phyloP scores from a whole-genome alignment of 345 rosid species.

The Balakata baccata region DNA sequence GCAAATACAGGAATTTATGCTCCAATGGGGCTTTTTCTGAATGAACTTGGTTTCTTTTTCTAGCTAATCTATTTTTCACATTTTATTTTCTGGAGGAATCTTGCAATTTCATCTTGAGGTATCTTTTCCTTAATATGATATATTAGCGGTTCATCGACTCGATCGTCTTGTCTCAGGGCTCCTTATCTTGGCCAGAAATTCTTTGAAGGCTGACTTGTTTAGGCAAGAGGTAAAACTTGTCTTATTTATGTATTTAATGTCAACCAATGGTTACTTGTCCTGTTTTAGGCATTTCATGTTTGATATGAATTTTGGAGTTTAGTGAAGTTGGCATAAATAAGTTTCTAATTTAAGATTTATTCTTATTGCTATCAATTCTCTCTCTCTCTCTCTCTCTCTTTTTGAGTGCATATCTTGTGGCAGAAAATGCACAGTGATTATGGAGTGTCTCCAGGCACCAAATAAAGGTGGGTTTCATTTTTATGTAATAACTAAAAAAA shows the following conservation, averaged over 20 bases:
- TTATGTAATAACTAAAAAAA: not conserved
- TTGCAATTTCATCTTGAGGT: constrained; percentile 11
- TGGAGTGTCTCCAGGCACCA: not conserved
- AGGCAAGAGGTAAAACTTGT: constrained; percentile 64
- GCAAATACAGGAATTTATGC: not conserved
- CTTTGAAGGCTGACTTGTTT: constrained; percentile 72
- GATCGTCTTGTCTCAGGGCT: constrained; percentile 92
- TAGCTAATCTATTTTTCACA: not conserved
- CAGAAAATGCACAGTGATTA: constrained; percentile 4
- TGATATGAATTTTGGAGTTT: not conserved
- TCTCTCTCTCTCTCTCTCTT: not conserved
- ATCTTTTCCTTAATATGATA: constrained; percentile 38
- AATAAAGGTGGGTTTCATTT: not conserved
- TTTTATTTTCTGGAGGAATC: not conserved
- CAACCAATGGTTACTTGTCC: not conserved
- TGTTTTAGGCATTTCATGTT: not conserved
- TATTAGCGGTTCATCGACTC: constrained; percentile 67
- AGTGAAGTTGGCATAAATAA: not conserved
- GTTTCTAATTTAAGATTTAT: not conserved
- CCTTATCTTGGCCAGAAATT: constrained; percentile 84
- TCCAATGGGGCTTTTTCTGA: not conserved
- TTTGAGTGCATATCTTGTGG: not conserved
- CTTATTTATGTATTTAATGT: not conserved
- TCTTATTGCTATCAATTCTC: not conserved
- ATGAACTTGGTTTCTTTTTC: not conserved